Evolutionary conservation across 1,139 yeast species (phyloP).

Genomic region (Diutina catenulata): DNA sequence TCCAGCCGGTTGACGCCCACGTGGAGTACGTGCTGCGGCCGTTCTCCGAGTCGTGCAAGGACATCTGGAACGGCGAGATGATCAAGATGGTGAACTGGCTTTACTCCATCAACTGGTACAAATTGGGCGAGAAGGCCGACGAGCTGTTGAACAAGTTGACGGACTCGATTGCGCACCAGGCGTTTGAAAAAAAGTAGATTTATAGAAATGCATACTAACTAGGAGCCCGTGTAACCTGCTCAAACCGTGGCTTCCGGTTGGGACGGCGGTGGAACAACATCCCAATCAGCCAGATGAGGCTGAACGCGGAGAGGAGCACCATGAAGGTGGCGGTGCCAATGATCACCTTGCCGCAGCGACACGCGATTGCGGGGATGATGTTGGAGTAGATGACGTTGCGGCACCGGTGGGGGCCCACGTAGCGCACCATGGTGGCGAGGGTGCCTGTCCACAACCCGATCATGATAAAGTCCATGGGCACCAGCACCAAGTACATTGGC

Average conservation of each 20-base stretch:
- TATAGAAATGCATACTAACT: background rate
- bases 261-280: no score
- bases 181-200: slow-evolving; percentile 13
- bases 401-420: background rate
- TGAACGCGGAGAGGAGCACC: no score
- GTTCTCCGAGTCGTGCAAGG: slow-evolving; percentile 54
- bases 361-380: no score
- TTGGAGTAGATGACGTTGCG: no score
- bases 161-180: slow-evolving; percentile 18
- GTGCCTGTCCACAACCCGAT: background rate
- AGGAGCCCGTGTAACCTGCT: no score
- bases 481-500: no score
- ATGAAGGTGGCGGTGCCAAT: no score
- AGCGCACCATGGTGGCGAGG: background rate
- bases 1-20: slow-evolving; percentile 32
- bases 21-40: slow-evolving; percentile 16
- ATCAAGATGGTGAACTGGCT: slow-evolving; percentile 56
- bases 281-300: no score
- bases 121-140: slow-evolving; percentile 28
- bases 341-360: no score
- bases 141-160: slow-evolving; percentile 19
- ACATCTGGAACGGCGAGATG: slow-evolving; percentile 75
- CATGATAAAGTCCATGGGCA: background rate
- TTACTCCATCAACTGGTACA: slow-evolving; percentile 43
- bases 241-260: no score